Evolutionary conservation across 495 filamentous ascomycete genomes (phyloP).

Genomic region (Penicillium ucsense): DNA sequence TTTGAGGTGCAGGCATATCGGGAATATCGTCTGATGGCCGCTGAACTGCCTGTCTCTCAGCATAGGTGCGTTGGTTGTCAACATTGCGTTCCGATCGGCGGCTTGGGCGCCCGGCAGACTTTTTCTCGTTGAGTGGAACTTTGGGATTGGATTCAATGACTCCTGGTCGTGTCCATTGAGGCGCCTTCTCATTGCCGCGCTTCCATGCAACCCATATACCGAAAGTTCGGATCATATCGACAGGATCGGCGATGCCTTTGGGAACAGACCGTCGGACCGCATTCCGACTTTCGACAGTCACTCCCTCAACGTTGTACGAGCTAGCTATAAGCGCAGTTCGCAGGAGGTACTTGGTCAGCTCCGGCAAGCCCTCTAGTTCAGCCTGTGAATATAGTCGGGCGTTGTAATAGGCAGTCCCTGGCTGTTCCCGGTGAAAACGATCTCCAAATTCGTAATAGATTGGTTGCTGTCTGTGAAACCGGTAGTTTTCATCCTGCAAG

Average conservation of each 20-base stretch:
- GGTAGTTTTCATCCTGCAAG: constrained; percentile 40
- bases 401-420: constrained; percentile 43
- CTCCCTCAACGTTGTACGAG: constrained; percentile 51
- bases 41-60: constrained; percentile 36
- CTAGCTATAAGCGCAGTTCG: constrained; percentile 59
- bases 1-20: constrained; percentile 7
- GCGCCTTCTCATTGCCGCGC: constrained; percentile 57
- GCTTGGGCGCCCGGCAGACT: constrained; percentile 33
- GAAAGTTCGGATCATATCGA: constrained; percentile 51
- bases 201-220: constrained; percentile 69
- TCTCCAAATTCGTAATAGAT: constrained; percentile 51
- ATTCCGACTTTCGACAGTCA: constrained; percentile 45
- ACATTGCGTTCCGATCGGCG: constrained; percentile 36
- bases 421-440: constrained; percentile 37
- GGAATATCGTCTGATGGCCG: constrained; percentile 22
- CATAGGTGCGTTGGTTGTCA: constrained; percentile 36
- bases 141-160: constrained; percentile 37
- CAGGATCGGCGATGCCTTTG: constrained; percentile 50
- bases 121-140: constrained; percentile 33
- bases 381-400: constrained; percentile 56
- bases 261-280: constrained; percentile 57
- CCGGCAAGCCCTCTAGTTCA: constrained; percentile 58
- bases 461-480: constrained; percentile 45
- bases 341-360: constrained; percentile 55
- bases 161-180: constrained; percentile 52